Evolutionary conservation across 2,329 filamentous ascomycete species (phyloP).

Genomic region (Fusarium sp.): DNA sequence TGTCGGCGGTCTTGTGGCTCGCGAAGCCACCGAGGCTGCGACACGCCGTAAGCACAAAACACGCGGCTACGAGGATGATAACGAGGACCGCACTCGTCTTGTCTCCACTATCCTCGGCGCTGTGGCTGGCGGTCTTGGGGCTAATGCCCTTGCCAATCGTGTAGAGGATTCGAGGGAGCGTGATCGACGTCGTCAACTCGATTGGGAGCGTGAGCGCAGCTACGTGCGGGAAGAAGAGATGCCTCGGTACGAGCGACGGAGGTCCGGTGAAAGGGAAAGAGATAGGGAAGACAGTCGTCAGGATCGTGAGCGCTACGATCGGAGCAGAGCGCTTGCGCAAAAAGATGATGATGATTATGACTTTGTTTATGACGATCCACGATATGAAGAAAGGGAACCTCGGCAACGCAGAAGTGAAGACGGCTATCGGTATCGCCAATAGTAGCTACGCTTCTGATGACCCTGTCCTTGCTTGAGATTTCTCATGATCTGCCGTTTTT

Average conservation of each 20-base stretch:
- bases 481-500: slow-evolving; percentile 16
- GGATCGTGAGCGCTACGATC: slow-evolving; percentile 32
- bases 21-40: slow-evolving; percentile 60
- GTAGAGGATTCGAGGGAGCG: slow-evolving; percentile 54
- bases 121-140: slow-evolving; percentile 65
- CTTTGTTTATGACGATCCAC: slow-evolving; percentile 47
- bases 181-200: slow-evolving; percentile 49
- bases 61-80: slow-evolving; percentile 44
- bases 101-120: slow-evolving; percentile 66
- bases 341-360: slow-evolving; percentile 47
- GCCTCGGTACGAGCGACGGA: slow-evolving; percentile 42
- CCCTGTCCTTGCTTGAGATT: slow-evolving; percentile 15
- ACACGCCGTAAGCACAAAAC: slow-evolving; percentile 47
- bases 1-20: slow-evolving; percentile 65
- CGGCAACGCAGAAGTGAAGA: slow-evolving; percentile 45
- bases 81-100: slow-evolving; percentile 50
- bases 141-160: slow-evolving; percentile 61
- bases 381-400: slow-evolving; percentile 44
- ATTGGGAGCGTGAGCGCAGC: slow-evolving; percentile 54
- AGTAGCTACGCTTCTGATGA: background rate
- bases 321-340: slow-evolving; percentile 35
- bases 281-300: slow-evolving; percentile 23
- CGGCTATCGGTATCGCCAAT: slow-evolving; percentile 39
- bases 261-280: slow-evolving; percentile 22
- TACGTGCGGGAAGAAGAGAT: slow-evolving; percentile 48